Base-by-base conservation (phyloP, 306 rosid genomes). In the Alnus rubra region DNA sequence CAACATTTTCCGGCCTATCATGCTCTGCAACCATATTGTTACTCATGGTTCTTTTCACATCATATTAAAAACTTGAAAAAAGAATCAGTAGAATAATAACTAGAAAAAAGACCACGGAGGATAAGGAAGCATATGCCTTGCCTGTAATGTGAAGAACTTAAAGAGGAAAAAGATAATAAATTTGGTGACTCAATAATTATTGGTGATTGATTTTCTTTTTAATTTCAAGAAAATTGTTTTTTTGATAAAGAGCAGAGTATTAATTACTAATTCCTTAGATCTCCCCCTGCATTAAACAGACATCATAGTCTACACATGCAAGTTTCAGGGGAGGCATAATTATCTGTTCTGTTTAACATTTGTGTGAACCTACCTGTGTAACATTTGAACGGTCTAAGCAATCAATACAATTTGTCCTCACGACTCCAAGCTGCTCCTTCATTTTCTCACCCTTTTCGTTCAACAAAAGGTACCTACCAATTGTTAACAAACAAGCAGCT, bases 301-400 rank as follows among this genome's bases (percentile, higher is more conserved):
- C 16, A 47, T 15, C 72, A 67, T 67, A 67, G 48, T 42, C 51
- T 7, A 39, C 72, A 42, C 42, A 39, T 16, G 51, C 16, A 67
- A 39, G 2, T 35, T 33, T 37, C 70, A 64, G 70, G 23, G 11
- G 45, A 35, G 48, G 70, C 48, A 35, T 64, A 64, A 37, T 19
- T 10, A 53, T 23, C 3, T 35, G 62, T 82, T 35, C 52, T 19
- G 49, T 53, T 76, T 49, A 58, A 58, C 76, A 56, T 19, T 55
- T 44, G 69, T 74, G 49, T 56, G 63, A 87, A 84, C 87, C 58
- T 79, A 91, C 99, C 98, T 95, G 99, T 59, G 98, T 95, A 63
- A 95, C 99, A 89, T 95, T 95, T 51, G 99, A 90, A 79, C 99
- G 98, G 82, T 95, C 99, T 77, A 95, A 86, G 85, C 99, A 95